Base-by-base conservation (phyloP, 768 basidiomycete genomes). In the Crassisporium funariophilum region DNA sequence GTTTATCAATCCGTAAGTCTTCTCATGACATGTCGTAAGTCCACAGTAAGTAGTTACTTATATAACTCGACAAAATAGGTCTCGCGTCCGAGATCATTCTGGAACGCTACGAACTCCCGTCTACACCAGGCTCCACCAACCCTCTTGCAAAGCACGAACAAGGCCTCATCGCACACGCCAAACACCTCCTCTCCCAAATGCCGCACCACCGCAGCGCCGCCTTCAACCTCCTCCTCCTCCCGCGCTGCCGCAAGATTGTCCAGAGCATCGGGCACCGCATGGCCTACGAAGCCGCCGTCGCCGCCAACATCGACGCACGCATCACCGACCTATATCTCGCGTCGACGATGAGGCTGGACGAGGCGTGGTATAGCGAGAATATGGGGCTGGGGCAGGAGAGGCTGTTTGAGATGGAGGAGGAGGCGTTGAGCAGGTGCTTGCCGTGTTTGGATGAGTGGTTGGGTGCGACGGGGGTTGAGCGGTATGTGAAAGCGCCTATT, bases 251-350 rank as follows among this genome's bases (percentile, higher is more conserved):
- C 22, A 33, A 48, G 1, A 47, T 73, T 0, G 52, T 76, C 19
- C 63, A 71, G 41, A 71, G 74, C 9, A 71, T 77, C 44, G 77
- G 77, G 0, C 69, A 74, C 51, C 67, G 74, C 1, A 64, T 77
- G 46, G 72, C 75, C 2, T 73, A 75, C 47, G 72, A 74, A 2
- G 72, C 73, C 0, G 75, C 68, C 4, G 35, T 65, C 5, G 49
- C 47, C 12, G 44, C 46, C 0, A 55, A 43, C 1, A 37, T 77
- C 1, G 59, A 62, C 9, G 42, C 52, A 16, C 48, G 50, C 1
- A 52, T 78, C 19, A 49, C 72, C 22, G 63, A 69, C 22, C 37
- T 79, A 8, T 80, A 71, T 49, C 69, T 64, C 23, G 62, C 67
- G 2, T 51, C 52, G 3, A 59, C 57, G 13, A 58, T 76, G 23